Conservation (phyloP, 139 green algal genomes). For the Helicosporidium sp. region DNA sequence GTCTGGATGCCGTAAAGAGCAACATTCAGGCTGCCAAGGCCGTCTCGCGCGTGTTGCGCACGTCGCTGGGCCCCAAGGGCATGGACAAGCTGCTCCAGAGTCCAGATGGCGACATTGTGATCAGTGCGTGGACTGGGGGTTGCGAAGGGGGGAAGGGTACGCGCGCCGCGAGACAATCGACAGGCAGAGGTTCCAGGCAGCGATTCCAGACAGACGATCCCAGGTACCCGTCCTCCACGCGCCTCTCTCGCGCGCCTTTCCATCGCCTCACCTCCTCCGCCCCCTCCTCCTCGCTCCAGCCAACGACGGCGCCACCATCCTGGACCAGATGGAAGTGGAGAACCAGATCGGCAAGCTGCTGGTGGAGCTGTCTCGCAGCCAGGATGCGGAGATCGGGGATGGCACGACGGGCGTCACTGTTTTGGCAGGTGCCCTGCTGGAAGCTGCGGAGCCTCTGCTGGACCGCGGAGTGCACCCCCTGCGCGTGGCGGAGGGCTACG, state of each 20-base stretch:
- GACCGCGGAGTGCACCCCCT: conserved; percentile 95
- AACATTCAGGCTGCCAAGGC: conserved; percentile 92
- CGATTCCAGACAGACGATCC: background rate
- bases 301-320: conserved; percentile 95
- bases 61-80: conserved; percentile 74
- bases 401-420: conserved; percentile 93
- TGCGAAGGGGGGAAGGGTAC: too few species aligned
- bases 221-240: background rate
- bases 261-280: too few species aligned
- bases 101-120: conserved; percentile 88
- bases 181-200: background rate
- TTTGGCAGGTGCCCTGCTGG: conserved; percentile 35
- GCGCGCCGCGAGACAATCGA: background rate
- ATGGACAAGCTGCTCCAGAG: conserved; percentile 99
- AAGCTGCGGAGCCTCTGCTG: conserved; percentile 83
- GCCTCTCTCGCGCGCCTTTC: background rate
- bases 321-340: conserved; percentile 98
- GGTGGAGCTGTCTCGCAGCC: conserved; percentile 80
- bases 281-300: conserved; percentile 12
- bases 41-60: conserved; percentile 66
- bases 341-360: conserved; percentile 98
- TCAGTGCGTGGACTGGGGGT: conserved; percentile 76
- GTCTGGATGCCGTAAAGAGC: conserved; percentile 81
- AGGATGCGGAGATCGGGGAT: conserved; percentile 59
- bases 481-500: conserved; percentile 91